A percentile compares a stretch with the other conserved stretches of the same genome.
Evolutionary conservation across 2,329 filamentous ascomycete species (phyloP).

Genomic region (Fusarium aywerte): DNA sequence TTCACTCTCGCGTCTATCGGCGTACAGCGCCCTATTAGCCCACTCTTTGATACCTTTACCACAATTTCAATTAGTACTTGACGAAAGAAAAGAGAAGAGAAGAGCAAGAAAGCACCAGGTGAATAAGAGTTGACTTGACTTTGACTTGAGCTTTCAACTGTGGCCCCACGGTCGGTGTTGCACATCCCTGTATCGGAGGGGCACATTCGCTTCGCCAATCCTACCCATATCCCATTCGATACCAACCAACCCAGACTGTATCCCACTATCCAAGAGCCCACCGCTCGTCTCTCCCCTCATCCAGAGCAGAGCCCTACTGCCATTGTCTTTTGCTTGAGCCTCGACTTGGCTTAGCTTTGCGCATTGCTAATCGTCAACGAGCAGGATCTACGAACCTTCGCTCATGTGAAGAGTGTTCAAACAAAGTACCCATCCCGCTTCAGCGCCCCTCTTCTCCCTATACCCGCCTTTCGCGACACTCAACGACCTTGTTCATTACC

Average conservation of each 20-base stretch:
- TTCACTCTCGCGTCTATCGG: not conserved
- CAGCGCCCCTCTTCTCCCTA: slow-evolving; percentile 30
- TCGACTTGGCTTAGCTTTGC: slow-evolving; percentile 27
- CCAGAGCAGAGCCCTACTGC: slow-evolving; percentile 22
- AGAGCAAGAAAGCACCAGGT: slow-evolving; percentile 13
- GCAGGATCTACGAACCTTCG: slow-evolving; percentile 43
- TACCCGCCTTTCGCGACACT: slow-evolving; percentile 32
- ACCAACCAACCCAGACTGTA: not conserved
- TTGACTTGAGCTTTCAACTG: slow-evolving; percentile 36
- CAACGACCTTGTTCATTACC: slow-evolving; percentile 19
- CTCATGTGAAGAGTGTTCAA: slow-evolving; percentile 43
- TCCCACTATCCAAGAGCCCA: slow-evolving; percentile 40
- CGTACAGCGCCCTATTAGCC: not conserved
- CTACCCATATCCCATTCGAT: slow-evolving; percentile 28
- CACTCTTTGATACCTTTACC: not conserved
- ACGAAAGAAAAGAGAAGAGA: slow-evolving; percentile 4
- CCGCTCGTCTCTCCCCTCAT: slow-evolving; percentile 38
- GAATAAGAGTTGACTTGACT: slow-evolving; percentile 19
- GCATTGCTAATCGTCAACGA: slow-evolving; percentile 38
- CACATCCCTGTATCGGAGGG: slow-evolving; percentile 46
- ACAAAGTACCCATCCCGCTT: slow-evolving; percentile 26
- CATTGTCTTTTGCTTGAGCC: slow-evolving; percentile 20
- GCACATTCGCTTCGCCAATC: slow-evolving; percentile 46
- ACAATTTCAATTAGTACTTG: not conserved
- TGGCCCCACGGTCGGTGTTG: slow-evolving; percentile 44